Evolutionary conservation across 768 basidiomycete species (phyloP), one percentile per base, ranked within the genome.

Genomic region (Hypholoma fasciculare): DNA sequence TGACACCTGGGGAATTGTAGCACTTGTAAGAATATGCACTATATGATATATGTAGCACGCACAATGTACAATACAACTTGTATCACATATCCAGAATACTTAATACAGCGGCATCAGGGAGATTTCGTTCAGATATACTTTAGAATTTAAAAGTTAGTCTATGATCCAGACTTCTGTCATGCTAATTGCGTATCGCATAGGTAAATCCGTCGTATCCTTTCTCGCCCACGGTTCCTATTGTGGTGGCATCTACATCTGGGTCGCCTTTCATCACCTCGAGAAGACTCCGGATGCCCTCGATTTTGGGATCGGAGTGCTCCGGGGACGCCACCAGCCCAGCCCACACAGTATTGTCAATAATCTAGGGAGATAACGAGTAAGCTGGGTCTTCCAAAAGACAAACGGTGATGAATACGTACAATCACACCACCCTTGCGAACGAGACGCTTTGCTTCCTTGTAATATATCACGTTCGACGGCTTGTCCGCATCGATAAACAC

Each of bases 401-500:
- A 46, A 46, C 16, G 9, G 17, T 19, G 16, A 9, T 49, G 7
- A 6, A 19, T 8, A 76, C 82, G 59, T 63, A 83, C 84, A 56
- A 89, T 85, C 20, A 88, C 78, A n/a, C 86, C 87, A 11, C 85
- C 83, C 49, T 78, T 77, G 51, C 82, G 75, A 0, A 84, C 76
- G 9, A 90, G 73, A 11, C 87, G 78, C 63, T 88, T 84, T 0
- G 81, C 82, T 58, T 88, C 79, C 0, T 67, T 71, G 71, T 84
- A 86, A 63, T 89, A 89, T 6, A 74, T 72, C 20, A 74, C 54
- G 60, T 85, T 85, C 38, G 74, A 76, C 3, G 72, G 68, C 66
- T 89, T 89, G 72, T 89, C 86, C 7, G 87, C 88, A 69, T 89
- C 87, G 59, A 89, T 87, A 74, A 89, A 90, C 2, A 78, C 76